A percentile compares a stretch with the other conserved stretches of the same genome.
phyloP scores from a whole-genome alignment of 805 yeast species.

The Candida awuae region DNA sequence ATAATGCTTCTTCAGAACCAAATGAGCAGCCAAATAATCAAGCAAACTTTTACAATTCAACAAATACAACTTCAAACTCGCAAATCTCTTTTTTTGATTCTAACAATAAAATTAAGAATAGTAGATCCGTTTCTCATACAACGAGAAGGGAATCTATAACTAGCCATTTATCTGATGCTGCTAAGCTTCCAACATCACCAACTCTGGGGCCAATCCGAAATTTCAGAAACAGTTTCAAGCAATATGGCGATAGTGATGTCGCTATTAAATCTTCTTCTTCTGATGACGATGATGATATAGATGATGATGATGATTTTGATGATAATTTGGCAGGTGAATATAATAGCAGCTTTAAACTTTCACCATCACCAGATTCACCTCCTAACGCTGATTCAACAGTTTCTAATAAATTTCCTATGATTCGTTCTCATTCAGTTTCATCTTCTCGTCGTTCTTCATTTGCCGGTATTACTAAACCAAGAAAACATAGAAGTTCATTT shows the following conservation, averaged over 20 bases:
- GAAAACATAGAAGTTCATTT: constrained; percentile 28
- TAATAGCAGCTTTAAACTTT: constrained; percentile 5
- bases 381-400: not conserved
- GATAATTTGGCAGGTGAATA: constrained; percentile 14
- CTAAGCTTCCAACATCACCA: constrained; percentile 37
- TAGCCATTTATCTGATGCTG: constrained; percentile 34
- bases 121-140: not conserved
- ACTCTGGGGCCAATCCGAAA: constrained; percentile 24
- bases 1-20: not conserved
- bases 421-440: constrained; percentile 20
- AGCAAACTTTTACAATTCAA: not conserved
- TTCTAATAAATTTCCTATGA: constrained; percentile 3
- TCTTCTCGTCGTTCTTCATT: constrained; percentile 26
- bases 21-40: not conserved
- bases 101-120: not conserved
- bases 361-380: constrained; percentile 5
- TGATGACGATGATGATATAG: constrained; percentile 34
- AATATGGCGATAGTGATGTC: constrained; percentile 29
- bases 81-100: not conserved
- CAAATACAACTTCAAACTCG: not conserved
- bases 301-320: constrained; percentile 10
- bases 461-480: constrained; percentile 29
- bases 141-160: constrained; percentile 47
- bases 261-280: constrained; percentile 34
- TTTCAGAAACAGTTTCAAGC: constrained; percentile 24